A percentile compares a stretch with the other conserved stretches of the same genome.
Conservation (phyloP, 2,329 filamentous ascomycete genomes). For the Davidsoniella australis region DNA sequence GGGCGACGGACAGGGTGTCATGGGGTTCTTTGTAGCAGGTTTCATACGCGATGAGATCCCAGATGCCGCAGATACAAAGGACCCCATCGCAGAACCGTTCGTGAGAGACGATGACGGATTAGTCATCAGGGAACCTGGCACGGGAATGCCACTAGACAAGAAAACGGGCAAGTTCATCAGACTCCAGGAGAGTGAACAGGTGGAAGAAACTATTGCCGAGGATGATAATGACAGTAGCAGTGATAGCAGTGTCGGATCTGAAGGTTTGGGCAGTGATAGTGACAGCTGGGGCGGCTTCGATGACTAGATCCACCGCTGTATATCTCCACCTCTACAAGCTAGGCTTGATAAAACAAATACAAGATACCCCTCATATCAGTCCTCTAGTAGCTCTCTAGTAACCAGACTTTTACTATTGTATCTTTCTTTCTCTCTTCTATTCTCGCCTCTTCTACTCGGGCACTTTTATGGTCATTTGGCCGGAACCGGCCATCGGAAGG, state of each 20-base stretch:
- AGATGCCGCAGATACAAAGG: conserved; percentile 14
- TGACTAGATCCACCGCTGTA: conserved; percentile 12
- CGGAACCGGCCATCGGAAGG: no score
- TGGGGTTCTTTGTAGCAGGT: conserved; percentile 90
- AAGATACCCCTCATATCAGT: neutral
- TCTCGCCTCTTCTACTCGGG: no score
- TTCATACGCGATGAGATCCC: conserved; percentile 46
- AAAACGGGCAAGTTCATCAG: conserved; percentile 18
- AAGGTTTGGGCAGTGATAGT: conserved; percentile 10
- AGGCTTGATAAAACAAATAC: neutral
- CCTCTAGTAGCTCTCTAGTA: no score
- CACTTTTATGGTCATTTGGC: no score
- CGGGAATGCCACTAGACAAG: conserved; percentile 23
- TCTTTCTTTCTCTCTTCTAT: no score
- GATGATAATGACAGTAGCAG: conserved; percentile 8
- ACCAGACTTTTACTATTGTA: no score
- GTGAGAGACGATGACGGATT: conserved; percentile 30
- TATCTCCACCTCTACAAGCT: neutral
- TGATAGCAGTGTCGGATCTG: neutral
- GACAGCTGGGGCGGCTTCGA: conserved; percentile 15
- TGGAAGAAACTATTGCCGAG: conserved; percentile 13
- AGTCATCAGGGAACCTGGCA: conserved; percentile 21
- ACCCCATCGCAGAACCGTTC: conserved; percentile 29
- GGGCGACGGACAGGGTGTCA: conserved; percentile 65
- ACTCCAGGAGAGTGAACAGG: conserved; percentile 26